These are phyloP conservation scores for Anaeramoeba ignava DNA, from an alignment of 78 protist genomes.

Conservation along the genomic window DNA sequence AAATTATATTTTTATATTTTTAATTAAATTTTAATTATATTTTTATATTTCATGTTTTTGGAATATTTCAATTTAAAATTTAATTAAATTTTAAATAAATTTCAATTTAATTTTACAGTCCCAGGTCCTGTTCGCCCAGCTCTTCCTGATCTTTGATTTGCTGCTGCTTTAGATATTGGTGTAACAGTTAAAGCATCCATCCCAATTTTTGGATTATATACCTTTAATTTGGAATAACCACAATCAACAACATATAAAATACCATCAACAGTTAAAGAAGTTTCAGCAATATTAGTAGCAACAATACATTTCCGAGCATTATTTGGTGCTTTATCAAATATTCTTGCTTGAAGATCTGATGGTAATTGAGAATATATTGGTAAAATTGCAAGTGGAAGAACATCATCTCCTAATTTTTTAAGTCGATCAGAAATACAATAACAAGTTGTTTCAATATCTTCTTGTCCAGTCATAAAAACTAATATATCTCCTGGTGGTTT, in stretches of 20 bases:
- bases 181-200: constrained; percentile 79
- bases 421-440: constrained; percentile 47
- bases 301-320: constrained; percentile 14
- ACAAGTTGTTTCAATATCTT: constrained; percentile 84
- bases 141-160: constrained; percentile 99
- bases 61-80: too few relatives aligned
- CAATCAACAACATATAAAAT: constrained; percentile 81
- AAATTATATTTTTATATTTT: too few relatives aligned
- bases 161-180: constrained; percentile 91
- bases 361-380: constrained; percentile 94
- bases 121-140: constrained; percentile 99
- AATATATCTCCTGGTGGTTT: constrained; percentile 87
- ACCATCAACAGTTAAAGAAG: constrained; percentile 40
- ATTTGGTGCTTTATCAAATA: constrained; percentile 72
- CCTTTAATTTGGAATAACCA: constrained; percentile 81
- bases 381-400: constrained; percentile 51
- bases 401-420: background rate
- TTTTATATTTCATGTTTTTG: too few relatives aligned
- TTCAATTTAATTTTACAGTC: too few relatives aligned
- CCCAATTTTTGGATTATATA: constrained; percentile 76
- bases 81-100: too few relatives aligned
- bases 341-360: constrained; percentile 77
- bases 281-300: constrained; percentile 50
- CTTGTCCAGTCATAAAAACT: constrained; percentile 98
- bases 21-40: too few relatives aligned